A percentile compares a stretch with the other conserved stretches of the same genome.
These are phyloP conservation scores for Sporothrix dimorphospora DNA, from an alignment of 2,329 filamentous ascomycete genomes.

Conservation along the genomic window DNA sequence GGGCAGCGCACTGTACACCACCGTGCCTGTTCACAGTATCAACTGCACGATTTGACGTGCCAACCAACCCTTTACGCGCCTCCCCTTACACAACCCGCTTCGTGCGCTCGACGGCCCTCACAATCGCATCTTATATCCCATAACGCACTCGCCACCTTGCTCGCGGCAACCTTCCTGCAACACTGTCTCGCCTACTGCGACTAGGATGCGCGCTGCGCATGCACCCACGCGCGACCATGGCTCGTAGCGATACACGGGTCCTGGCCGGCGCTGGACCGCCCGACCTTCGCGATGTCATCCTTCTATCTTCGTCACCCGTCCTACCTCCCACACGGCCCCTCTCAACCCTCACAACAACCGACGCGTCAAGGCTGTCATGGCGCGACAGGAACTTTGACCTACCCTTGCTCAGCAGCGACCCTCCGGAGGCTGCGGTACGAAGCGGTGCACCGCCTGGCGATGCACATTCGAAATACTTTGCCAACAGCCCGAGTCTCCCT, in stretches of 20 bases:
- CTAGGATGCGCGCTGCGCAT: conserved; percentile 54
- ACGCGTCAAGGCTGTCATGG: not conserved
- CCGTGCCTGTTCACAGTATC: not conserved
- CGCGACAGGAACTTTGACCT: not conserved
- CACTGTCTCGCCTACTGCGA: conserved; percentile 39
- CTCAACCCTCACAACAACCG: not conserved
- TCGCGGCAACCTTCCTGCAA: conserved; percentile 29
- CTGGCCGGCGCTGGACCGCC: not conserved
- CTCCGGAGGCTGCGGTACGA: not conserved
- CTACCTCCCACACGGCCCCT: conserved; percentile 9
- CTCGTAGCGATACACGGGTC: conserved; percentile 35
- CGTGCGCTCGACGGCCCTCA: not conserved
- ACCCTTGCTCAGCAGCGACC: not conserved
- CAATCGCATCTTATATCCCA: not conserved
- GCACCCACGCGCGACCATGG: conserved; percentile 41
- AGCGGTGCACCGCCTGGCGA: not conserved
- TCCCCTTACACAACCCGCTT: not conserved
- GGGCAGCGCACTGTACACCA: conserved; percentile 4
- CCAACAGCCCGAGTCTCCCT: not conserved
- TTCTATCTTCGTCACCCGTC: conserved; percentile 29
- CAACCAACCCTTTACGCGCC: not conserved
- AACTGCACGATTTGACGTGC: not conserved
- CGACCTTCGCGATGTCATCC: conserved; percentile 21
- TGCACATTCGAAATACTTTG: conserved; percentile 15
- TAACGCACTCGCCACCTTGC: not conserved